phyloP scores from a whole-genome alignment of 208 protist species.

The Trichomonas vaginalis region DNA sequence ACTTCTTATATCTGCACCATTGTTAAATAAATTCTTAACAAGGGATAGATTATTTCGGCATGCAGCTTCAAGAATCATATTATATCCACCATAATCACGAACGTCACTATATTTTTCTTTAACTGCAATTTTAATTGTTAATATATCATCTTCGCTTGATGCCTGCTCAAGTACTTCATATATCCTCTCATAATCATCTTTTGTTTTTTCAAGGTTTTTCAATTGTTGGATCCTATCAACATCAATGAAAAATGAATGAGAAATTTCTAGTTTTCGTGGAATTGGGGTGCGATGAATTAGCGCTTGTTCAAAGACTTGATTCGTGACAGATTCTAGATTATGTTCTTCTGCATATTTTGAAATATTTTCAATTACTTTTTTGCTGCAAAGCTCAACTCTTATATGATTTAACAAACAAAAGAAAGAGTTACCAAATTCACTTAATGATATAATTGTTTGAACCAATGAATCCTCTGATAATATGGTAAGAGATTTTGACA shows the following conservation, averaged over 20 bases:
- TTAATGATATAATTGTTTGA: neutral
- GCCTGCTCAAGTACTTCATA: neutral
- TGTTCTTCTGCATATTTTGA: neutral
- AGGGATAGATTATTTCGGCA: neutral
- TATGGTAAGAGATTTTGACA: neutral
- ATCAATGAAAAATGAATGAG: neutral
- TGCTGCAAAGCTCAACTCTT: neutral
- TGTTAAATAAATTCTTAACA: neutral
- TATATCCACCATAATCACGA: neutral
- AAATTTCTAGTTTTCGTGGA: neutral
- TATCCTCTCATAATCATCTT: too few relatives aligned
- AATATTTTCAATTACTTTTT: neutral
- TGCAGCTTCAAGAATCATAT: neutral
- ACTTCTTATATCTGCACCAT: neutral
- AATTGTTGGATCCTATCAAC: neutral
- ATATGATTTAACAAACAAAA: neutral
- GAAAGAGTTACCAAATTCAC: neutral
- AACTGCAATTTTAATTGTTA: too few relatives aligned
- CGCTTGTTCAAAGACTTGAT: neutral
- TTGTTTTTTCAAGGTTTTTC: too few relatives aligned
- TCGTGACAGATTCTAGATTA: neutral
- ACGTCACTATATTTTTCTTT: neutral
- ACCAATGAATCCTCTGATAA: neutral
- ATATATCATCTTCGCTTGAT: neutral
- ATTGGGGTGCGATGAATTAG: neutral